Base-by-base conservation (phyloP, 306 rosid genomes). In the Castanospermum australe region DNA sequence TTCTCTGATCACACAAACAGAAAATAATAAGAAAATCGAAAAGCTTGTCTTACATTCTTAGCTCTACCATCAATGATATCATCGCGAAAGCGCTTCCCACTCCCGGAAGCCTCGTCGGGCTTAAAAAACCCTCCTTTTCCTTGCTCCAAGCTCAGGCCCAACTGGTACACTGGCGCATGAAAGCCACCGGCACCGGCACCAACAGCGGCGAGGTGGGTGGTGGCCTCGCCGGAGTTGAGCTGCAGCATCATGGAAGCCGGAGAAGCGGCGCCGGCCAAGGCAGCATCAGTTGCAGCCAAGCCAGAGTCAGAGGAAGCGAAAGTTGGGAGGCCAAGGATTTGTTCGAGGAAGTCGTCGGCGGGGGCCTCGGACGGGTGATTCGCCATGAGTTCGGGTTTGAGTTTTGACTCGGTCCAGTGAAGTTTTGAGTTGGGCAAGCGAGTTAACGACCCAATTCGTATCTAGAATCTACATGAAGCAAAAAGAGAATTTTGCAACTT, bases 131-230 rank as follows among this genome's bases (percentile, higher is more conserved):
- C 88, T 35, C 87, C 82, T 76, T 93, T 90, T 5, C 96, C 94
- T 50, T 93, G 99, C 75, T 95, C 98, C 85, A 95, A 67, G 81
- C 99, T 95, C 86, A 95, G 75, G 30, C 97, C 99, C 12, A 95
- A 64, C 45, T 94, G 97, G 45, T 91, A 95, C 4, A 87, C 89
- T 70, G 92, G 85, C 8, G 92, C 88, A 52, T 88, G 99, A 39
- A 80, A 93, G 3, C 86, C 89, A 0, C 68, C 81, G 24, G 63
- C 54, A 2, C 88, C 91, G 12, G 80, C 84, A 3, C 91, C 87
- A 10, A 77, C 80, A 3, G 72, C 76, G 52, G 73, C 45, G 3
- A 90, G 84, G 72, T 91, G 90, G 38, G 81, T 78, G 17, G 92
- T 77, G 14, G 86, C 87, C 22, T 89, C 97, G 41, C 82, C 89